Percentiles rank a stretch among this genome's conserved stretches.
These are phyloP conservation scores for Pelargonium exstipulatum DNA, from an alignment of 441 rosid species.

Conservation along the genomic window DNA sequence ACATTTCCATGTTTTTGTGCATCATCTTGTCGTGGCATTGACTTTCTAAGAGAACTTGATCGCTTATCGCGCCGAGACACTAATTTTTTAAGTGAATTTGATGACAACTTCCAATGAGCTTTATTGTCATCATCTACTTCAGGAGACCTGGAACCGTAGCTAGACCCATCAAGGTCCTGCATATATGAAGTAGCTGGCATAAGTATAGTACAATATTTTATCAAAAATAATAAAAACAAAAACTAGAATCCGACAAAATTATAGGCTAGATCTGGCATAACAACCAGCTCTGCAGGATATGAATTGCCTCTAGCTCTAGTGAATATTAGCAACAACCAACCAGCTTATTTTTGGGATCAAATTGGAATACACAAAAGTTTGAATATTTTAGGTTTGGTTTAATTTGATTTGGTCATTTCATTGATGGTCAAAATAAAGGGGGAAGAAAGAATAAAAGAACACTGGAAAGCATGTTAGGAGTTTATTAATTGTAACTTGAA, in stretches of 20 bases:
- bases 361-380: too few relatives aligned
- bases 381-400: too few relatives aligned
- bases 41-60: constrained; percentile 5
- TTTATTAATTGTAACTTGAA: too few relatives aligned
- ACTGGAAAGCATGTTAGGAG: too few relatives aligned
- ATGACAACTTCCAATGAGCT: constrained; percentile 31
- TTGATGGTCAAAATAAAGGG: too few relatives aligned
- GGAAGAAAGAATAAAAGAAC: too few relatives aligned
- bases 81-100: constrained; percentile 26
- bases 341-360: too few relatives aligned
- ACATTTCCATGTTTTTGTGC: constrained; percentile 26
- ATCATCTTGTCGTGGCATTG: constrained; percentile 27
- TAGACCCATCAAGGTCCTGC: constrained; percentile 44
- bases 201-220: constrained; percentile 5
- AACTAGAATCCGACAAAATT: background rate
- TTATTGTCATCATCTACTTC: constrained; percentile 27
- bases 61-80: too few relatives aligned
- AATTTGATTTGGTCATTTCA: too few relatives aligned
- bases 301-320: too few relatives aligned
- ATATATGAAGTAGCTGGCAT: constrained; percentile 18
- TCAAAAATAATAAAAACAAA: background rate
- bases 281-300: too few relatives aligned
- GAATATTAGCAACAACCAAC: too few relatives aligned
- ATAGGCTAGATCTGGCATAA: background rate
- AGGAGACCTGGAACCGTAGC: constrained; percentile 35